Evolutionary conservation across 352 stramenopile species (phyloP).

Genomic region (Pythium brachiatum): DNA sequence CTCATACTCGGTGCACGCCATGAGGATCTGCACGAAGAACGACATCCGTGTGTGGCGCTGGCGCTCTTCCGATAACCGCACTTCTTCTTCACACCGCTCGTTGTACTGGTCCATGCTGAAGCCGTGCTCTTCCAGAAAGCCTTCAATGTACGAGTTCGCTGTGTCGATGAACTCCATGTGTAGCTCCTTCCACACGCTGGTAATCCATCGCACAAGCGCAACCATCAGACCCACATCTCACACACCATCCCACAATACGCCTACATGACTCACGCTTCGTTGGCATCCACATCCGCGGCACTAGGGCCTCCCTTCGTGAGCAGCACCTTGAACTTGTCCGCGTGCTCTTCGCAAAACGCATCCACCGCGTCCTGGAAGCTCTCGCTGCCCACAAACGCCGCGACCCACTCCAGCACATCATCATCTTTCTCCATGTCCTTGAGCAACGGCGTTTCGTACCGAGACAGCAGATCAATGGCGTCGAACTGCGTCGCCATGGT

Average conservation of each 20-base stretch:
- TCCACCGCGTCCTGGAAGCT: constrained; percentile 62
- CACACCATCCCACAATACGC: too few species aligned
- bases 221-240: neutral
- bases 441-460: constrained; percentile 77
- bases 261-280: constrained; percentile 52
- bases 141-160: constrained; percentile 66
- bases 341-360: constrained; percentile 59
- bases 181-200: constrained; percentile 64
- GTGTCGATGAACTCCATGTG: constrained; percentile 71
- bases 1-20: constrained; percentile 78
- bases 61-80: constrained; percentile 60
- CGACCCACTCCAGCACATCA: constrained; percentile 81
- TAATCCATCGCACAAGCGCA: neutral
- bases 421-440: constrained; percentile 82
- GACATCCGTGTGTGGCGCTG: constrained; percentile 74
- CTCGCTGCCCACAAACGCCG: constrained; percentile 69
- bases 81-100: constrained; percentile 66
- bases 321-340: constrained; percentile 59
- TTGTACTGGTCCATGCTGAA: constrained; percentile 79
- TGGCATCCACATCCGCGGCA: constrained; percentile 51
- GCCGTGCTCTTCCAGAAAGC: constrained; percentile 49
- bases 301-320: constrained; percentile 59
- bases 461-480: constrained; percentile 72
- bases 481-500: constrained; percentile 58
- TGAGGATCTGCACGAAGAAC: constrained; percentile 81